Percentiles rank a stretch among this genome's conserved stretches.
These are phyloP conservation scores for Eruca vesicaria DNA, from an alignment of 441 rosid genomes.

Conservation along the genomic window DNA sequence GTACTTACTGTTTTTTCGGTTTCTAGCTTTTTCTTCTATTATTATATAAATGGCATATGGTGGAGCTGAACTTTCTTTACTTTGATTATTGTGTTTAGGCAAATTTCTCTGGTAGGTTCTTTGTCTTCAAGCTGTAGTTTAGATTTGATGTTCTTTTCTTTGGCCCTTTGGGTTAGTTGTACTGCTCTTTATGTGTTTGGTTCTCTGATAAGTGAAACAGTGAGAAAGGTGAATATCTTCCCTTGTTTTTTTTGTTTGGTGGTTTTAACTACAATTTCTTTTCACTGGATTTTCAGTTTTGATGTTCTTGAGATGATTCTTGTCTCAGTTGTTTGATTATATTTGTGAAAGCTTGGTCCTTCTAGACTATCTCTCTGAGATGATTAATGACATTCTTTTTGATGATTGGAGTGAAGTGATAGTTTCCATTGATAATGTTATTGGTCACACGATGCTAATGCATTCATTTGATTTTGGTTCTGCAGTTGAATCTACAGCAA, in stretches of 20 bases:
- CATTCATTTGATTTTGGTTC: slow-evolving; percentile 22
- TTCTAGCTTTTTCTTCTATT: slow-evolving; percentile 5
- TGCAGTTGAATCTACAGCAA: slow-evolving; percentile 37
- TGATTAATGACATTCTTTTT: neutral
- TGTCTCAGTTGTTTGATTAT: neutral
- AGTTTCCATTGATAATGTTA: neutral
- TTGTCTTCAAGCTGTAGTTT: slow-evolving; percentile 16
- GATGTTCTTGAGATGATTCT: neutral
- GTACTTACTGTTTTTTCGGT: slow-evolving; percentile 17
- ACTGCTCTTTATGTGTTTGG: slow-evolving; percentile 2
- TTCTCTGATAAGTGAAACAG: neutral
- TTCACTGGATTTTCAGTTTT: neutral
- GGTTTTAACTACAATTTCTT: neutral
- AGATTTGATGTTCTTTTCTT: neutral
- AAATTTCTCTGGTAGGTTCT: slow-evolving; percentile 4
- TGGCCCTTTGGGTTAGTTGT: neutral
- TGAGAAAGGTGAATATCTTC: slow-evolving; percentile 3
- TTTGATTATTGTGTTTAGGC: slow-evolving; percentile 12
- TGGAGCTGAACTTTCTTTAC: slow-evolving; percentile 24
- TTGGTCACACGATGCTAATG: slow-evolving; percentile 2
- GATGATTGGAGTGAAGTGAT: neutral
- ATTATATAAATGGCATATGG: slow-evolving; percentile 23
- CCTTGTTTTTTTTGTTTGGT: neutral
- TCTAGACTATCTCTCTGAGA: neutral
- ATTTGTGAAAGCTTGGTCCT: neutral